Conservation (phyloP, 306 rosid genomes). For the Vigna mungo region DNA sequence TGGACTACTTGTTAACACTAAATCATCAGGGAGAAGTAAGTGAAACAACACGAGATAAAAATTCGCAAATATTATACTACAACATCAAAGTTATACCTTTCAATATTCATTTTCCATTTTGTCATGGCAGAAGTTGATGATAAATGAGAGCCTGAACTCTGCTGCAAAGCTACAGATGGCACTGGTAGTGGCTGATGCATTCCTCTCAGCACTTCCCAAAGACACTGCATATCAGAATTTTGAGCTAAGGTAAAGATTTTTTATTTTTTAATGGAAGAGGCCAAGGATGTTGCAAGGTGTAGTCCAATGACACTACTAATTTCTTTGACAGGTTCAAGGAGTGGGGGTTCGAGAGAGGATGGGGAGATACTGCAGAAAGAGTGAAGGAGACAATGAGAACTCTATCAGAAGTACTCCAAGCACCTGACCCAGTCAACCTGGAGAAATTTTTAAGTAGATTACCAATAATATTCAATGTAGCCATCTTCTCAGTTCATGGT, state of each 20-base stretch:
- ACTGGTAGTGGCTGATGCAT: conserved; percentile 68
- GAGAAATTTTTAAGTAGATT: conserved; percentile 72
- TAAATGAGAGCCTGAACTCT: conserved; percentile 66
- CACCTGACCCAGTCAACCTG: conserved; percentile 75
- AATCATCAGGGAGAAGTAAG: conserved; percentile 77
- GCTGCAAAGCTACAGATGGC: conserved; percentile 77
- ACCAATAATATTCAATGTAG: conserved; percentile 83
- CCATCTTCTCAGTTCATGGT: conserved; percentile 89
- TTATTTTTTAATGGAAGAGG: background rate
- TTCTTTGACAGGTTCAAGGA: conserved; percentile 68
- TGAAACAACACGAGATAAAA: conserved; percentile 26
- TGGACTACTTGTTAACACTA: conserved; percentile 75
- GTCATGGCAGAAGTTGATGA: conserved; percentile 67
- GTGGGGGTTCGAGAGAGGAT: conserved; percentile 97
- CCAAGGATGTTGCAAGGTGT: background rate
- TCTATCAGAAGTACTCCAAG: conserved; percentile 84
- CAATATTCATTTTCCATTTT: conserved; percentile 14
- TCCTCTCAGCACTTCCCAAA: conserved; percentile 62
- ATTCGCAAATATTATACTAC: conserved; percentile 1
- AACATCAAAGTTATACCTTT: background rate
- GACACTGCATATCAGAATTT: conserved; percentile 62
- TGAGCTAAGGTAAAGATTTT: conserved; percentile 62
- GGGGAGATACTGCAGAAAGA: conserved; percentile 88
- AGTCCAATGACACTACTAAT: background rate
- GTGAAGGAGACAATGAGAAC: conserved; percentile 71